Percentiles rank a stretch among this genome's conserved stretches.
phyloP scores from a whole-genome alignment of 1,284 basidiomycete genomes.

The Trametes pubescens region DNA sequence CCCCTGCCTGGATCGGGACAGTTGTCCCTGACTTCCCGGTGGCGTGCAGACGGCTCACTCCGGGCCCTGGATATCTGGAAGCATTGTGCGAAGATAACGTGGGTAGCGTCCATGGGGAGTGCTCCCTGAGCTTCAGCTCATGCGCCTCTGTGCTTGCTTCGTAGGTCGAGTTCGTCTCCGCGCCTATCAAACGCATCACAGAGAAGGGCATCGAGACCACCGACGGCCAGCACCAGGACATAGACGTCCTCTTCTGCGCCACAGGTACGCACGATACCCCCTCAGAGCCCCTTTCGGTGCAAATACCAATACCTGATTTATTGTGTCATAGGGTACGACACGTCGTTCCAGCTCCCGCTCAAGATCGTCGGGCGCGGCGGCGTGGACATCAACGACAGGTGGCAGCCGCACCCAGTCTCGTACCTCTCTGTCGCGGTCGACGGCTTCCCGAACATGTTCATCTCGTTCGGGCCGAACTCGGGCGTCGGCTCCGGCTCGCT shows the following conservation, averaged over 20 bases:
- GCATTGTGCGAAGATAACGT: constrained; percentile 69
- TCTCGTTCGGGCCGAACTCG: constrained; percentile 63
- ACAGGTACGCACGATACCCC: constrained; percentile 34
- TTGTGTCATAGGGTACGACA: constrained; percentile 57
- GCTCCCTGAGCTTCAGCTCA: background rate
- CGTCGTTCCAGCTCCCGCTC: constrained; percentile 57
- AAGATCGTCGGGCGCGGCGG: constrained; percentile 61
- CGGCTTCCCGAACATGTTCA: constrained; percentile 71
- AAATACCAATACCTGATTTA: background rate
- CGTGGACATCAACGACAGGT: constrained; percentile 55
- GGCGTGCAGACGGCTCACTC: constrained; percentile 65
- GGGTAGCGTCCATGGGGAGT: constrained; percentile 20
- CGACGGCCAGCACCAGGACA: constrained; percentile 60
- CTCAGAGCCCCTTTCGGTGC: background rate
- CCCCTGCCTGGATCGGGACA: constrained; percentile 32
- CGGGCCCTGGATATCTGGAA: constrained; percentile 72
- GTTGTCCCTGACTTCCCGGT: constrained; percentile 68
- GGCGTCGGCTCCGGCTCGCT: constrained; percentile 60
- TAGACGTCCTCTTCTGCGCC: constrained; percentile 59
- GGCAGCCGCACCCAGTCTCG: constrained; percentile 59
- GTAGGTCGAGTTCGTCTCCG: constrained; percentile 63
- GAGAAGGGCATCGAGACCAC: constrained; percentile 61
- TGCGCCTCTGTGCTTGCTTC: too few species aligned
- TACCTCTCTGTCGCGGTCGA: constrained; percentile 64
- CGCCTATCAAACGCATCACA: constrained; percentile 58